phyloP scores from a whole-genome alignment of 495 filamentous ascomycete genomes.

The Sphaerosporella brunnea region DNA sequence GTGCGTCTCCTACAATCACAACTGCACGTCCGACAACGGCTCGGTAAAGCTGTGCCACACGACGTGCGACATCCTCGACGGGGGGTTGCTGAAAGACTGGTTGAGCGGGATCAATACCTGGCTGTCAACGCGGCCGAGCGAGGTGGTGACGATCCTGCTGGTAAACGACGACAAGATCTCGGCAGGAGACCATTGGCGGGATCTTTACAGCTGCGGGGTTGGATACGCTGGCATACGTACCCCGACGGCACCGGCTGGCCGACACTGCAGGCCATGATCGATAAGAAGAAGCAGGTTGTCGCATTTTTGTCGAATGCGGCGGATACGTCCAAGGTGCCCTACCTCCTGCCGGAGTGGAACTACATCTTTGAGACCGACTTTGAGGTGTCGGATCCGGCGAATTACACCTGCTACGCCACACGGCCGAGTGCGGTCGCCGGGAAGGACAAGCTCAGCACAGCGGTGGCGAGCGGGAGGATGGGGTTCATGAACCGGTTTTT shows the following conservation, averaged over 20 bases:
- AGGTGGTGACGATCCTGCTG: constrained; percentile 52
- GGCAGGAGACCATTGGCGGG: constrained; percentile 33
- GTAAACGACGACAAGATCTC: constrained; percentile 45
- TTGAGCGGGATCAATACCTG: constrained; percentile 42
- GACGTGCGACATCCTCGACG: constrained; percentile 45
- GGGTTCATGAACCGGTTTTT: constrained; percentile 59
- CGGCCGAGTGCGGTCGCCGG: constrained; percentile 33
- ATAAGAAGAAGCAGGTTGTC: constrained; percentile 40
- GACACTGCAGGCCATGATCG: constrained; percentile 44
- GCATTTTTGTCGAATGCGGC: constrained; percentile 44
- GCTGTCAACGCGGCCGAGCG: constrained; percentile 46
- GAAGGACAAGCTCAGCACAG: constrained; percentile 28
- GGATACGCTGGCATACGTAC: constrained; percentile 37
- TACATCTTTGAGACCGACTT: constrained; percentile 58
- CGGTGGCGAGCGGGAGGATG: constrained; percentile 28
- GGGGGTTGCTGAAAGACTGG: constrained; percentile 40
- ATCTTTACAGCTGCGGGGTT: constrained; percentile 40
- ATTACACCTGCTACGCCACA: constrained; percentile 45
- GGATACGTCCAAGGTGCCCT: constrained; percentile 33
- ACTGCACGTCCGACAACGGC: constrained; percentile 39
- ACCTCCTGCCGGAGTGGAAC: constrained; percentile 51
- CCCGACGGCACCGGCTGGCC: constrained; percentile 39
- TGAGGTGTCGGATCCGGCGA: constrained; percentile 36
- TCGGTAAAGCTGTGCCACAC: constrained; percentile 49
- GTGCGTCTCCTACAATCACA: constrained; percentile 54